Percentiles rank a stretch among this genome's conserved stretches.
Evolutionary conservation across 2,329 filamentous ascomycete species (phyloP).

Genomic region (Talaromyces sp.): DNA sequence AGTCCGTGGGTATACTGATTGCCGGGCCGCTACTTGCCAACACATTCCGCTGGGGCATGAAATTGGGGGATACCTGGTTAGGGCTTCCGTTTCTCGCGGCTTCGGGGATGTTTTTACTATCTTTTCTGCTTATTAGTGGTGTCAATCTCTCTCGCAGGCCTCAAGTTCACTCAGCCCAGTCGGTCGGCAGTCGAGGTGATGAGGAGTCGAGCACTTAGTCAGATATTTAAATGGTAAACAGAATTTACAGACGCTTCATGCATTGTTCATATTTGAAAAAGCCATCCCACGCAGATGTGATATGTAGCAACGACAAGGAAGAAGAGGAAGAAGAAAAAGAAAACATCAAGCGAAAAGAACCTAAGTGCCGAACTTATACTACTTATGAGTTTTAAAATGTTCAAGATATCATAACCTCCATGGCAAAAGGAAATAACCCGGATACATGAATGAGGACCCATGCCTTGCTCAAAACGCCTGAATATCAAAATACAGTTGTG

Average conservation of each 20-base stretch:
- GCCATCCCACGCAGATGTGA: neutral
- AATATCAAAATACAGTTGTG: neutral
- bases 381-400: neutral
- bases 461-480: neutral
- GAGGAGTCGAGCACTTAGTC: too few species aligned
- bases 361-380: neutral
- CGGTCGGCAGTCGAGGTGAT: neutral
- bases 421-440: neutral
- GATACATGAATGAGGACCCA: neutral
- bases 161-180: neutral
- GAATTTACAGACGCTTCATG: neutral
- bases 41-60: conserved; percentile 11
- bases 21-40: conserved; percentile 4
- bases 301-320: neutral
- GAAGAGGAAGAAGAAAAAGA: neutral
- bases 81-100: conserved; percentile 5
- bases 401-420: neutral
- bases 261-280: neutral
- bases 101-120: neutral
- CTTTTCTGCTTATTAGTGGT: neutral
- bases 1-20: conserved; percentile 3
- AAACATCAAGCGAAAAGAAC: neutral
- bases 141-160: neutral
- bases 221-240: too few species aligned
- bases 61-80: conserved; percentile 1